Percentiles rank a stretch among this genome's conserved stretches.
Conservation (phyloP, 2,329 filamentous ascomycete species). For the Diatrype stigma region DNA sequence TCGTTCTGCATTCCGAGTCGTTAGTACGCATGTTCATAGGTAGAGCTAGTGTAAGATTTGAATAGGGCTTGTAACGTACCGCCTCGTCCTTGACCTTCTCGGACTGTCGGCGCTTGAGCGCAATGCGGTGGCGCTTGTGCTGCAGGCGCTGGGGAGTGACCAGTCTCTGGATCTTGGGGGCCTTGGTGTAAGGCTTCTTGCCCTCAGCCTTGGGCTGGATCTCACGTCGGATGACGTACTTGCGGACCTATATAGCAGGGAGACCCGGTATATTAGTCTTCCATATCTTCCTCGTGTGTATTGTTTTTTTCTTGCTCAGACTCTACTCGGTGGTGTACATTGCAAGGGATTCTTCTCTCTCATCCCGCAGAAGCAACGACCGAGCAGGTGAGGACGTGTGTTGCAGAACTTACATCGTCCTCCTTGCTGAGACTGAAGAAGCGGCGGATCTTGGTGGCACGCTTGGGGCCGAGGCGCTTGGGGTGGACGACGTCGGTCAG, state of each 20-base stretch:
- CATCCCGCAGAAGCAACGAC: conserved; percentile 39
- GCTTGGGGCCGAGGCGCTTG: conserved; percentile 99
- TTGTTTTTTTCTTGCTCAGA: conserved; percentile 25
- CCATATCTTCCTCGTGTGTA: conserved; percentile 20
- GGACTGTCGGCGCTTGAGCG: conserved; percentile 95
- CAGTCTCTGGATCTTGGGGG: conserved; percentile 98
- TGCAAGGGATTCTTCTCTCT: conserved; percentile 38
- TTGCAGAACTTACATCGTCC: conserved; percentile 89
- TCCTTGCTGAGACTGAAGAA: conserved; percentile 99
- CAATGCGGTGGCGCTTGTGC: conserved; percentile 98
- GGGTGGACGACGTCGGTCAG: conserved; percentile 97
- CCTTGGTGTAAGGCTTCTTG: conserved; percentile 99
- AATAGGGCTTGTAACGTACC: conserved; percentile 55
- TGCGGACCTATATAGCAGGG: conserved; percentile 69
- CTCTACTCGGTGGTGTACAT: conserved; percentile 44
- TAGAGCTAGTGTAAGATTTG: background rate
- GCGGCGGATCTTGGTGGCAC: conserved; percentile 98
- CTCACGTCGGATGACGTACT: conserved; percentile 99
- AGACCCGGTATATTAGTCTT: conserved; percentile 35
- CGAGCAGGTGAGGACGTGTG: conserved; percentile 69
- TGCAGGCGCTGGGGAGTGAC: conserved; percentile 99
- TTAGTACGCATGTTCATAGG: conserved; percentile 30
- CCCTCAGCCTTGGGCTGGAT: conserved; percentile 96
- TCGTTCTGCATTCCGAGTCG: conserved; percentile 65
- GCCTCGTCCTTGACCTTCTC: conserved; percentile 99